Base-by-base conservation (phyloP, 257 asterid genomes). In the Solanum pennellii region DNA sequence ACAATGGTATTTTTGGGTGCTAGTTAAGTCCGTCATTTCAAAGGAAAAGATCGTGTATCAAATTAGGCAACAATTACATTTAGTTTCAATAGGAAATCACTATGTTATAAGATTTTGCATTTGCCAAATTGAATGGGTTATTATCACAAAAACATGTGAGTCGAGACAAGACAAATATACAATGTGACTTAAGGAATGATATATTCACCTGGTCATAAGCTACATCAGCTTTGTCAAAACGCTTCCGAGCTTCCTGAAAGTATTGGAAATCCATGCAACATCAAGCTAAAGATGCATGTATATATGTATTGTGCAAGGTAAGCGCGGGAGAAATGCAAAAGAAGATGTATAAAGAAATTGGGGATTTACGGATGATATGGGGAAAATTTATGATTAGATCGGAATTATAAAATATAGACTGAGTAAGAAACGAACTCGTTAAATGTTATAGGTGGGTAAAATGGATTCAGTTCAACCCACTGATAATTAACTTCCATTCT, bases 171-270 rank as follows among this genome's bases (percentile, higher is more conserved):
- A 47, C 29, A 80, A 35, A 16, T 80, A 47, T 47, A 47, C 68
- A 80, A 47, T 80, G 68, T 80, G 85, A 80, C 85, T 44, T 9
- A 27, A 47, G 85, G 85, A n/a, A 45, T 80, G 68, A 66, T 87
- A 87, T 90, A 86, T 88, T 87, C 80, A 94, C 99, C 99, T 97
- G 99, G 88, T 97, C 99, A 91, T 97, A 97, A 88, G 88, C 87
- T 87, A 92, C 93, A 90, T 92, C 95, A 84, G 97, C 98, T 89
- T 97, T 97, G 90, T 95, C 99, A 90, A 97, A 97, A 90, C 98
- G 98, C 92, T 96, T 97, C 90, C 92, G 99, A 88, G 98, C 94
- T 89, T 97, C 99, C 99, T 97, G 98, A 89, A 89, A 77, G 35
- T 80, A 85, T 86, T 39, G 85, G 89, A 72, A 83, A 49, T 73